Conservation (phyloP, 1,284 basidiomycete genomes). For the Fomes fomentarius region DNA sequence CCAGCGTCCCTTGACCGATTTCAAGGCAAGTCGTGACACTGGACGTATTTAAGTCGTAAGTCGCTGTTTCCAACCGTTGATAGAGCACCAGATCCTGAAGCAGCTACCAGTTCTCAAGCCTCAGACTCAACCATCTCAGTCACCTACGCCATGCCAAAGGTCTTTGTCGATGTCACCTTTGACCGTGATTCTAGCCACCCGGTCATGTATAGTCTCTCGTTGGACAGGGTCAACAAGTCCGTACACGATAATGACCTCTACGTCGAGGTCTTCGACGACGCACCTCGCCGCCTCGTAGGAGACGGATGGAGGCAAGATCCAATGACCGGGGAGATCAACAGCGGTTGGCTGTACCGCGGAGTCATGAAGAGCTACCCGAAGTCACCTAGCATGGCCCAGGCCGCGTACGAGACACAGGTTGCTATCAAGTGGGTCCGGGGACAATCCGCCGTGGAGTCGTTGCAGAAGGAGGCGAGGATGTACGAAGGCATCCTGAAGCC, state of each 20-base stretch:
- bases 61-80: no score
- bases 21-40: not conserved
- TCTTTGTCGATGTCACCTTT: slow-evolving; percentile 20
- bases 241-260: slow-evolving; percentile 16
- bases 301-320: slow-evolving; percentile 10
- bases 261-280: slow-evolving; percentile 7
- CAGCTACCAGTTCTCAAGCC: no score
- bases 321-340: slow-evolving; percentile 4
- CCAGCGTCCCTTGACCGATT: not conserved
- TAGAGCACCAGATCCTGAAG: no score
- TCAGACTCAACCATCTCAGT: not conserved
- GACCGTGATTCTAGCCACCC: slow-evolving; percentile 11
- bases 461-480: slow-evolving; percentile 23
- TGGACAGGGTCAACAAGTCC: not conserved
- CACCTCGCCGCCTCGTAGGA: slow-evolving; percentile 11
- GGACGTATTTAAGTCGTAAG: no score
- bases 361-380: slow-evolving; percentile 11
- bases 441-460: slow-evolving; percentile 34
- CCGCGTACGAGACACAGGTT: slow-evolving; percentile 1
- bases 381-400: not conserved
- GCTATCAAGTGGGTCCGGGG: slow-evolving; percentile 26
- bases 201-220: slow-evolving; percentile 16
- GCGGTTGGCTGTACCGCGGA: slow-evolving; percentile 17
- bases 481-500: slow-evolving; percentile 15
- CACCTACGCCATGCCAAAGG: slow-evolving; percentile 1